These are phyloP conservation scores for Colletotrichum graminicola DNA, from an alignment of 2,329 filamentous ascomycete genomes.

Conservation along the genomic window DNA sequence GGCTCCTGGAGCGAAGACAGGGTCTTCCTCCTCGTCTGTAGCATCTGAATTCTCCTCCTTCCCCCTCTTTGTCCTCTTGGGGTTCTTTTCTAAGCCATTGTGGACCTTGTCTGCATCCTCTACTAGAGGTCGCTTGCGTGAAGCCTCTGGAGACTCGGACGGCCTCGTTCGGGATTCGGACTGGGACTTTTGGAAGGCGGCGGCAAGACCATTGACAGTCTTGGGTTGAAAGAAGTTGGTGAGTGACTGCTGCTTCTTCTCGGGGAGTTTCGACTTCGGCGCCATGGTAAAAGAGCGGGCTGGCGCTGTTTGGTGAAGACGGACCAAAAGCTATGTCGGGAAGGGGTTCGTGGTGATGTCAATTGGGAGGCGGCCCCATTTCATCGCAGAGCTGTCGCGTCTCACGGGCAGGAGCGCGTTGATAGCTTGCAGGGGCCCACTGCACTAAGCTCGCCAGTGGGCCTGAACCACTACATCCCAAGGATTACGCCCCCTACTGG, in stretches of 20 bases:
- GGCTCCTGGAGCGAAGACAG: conserved; percentile 49
- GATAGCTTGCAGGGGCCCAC: conserved; percentile 33
- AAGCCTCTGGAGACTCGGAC: conserved; percentile 47
- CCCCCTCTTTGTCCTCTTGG: conserved; percentile 61
- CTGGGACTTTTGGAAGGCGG: conserved; percentile 52
- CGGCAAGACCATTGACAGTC: conserved; percentile 61
- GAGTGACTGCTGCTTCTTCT: conserved; percentile 83
- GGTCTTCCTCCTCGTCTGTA: conserved; percentile 53
- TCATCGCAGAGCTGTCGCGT: conserved; percentile 32
- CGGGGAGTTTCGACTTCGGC: conserved; percentile 51
- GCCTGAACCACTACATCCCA: conserved; percentile 14
- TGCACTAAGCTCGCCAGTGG: conserved; percentile 25
- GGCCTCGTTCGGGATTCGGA: conserved; percentile 46
- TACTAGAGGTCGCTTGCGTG: conserved; percentile 65
- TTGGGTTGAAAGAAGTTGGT: conserved; percentile 86
- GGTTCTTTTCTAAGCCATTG: conserved; percentile 51
- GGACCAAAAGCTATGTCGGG: not conserved
- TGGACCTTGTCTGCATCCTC: conserved; percentile 61
- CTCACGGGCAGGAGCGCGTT: conserved; percentile 35
- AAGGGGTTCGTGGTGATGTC: conserved; percentile 28
- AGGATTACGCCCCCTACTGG: conserved; percentile 23
- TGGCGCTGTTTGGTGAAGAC: conserved; percentile 9
- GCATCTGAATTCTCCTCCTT: conserved; percentile 52
- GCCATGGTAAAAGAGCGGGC: conserved; percentile 17
- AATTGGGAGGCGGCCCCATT: conserved; percentile 24